These are phyloP conservation scores for Colletotrichum horii DNA, from an alignment of 2,329 filamentous ascomycete species.

Conservation along the genomic window DNA sequence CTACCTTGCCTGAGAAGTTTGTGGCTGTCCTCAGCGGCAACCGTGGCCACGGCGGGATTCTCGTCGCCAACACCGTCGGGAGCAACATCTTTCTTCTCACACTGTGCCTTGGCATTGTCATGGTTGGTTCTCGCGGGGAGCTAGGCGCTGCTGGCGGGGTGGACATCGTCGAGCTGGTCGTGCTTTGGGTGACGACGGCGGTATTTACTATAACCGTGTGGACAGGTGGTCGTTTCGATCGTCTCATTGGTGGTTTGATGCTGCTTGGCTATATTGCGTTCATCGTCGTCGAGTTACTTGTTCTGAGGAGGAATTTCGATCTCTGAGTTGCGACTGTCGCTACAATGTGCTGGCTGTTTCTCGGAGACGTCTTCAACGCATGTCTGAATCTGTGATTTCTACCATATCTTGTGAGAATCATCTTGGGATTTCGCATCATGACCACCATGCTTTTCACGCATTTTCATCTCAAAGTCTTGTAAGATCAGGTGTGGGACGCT, in stretches of 20 bases:
- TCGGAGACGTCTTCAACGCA: neutral
- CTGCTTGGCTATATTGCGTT: conserved; percentile 21
- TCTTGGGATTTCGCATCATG: neutral
- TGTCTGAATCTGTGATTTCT: neutral
- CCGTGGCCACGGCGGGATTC: conserved; percentile 51
- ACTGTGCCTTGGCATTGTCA: conserved; percentile 49
- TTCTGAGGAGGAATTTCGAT: neutral
- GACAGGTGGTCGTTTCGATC: conserved; percentile 14
- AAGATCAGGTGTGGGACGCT: neutral
- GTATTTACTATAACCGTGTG: conserved; percentile 24
- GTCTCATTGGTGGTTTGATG: conserved; percentile 20
- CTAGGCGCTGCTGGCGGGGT: conserved; percentile 16
- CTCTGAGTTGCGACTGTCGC: neutral
- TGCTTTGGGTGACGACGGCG: conserved; percentile 24
- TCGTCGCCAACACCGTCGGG: conserved; percentile 57
- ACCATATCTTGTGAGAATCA: neutral
- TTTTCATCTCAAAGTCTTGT: neutral
- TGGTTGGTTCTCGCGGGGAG: conserved; percentile 13
- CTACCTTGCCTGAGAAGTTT: conserved; percentile 59
- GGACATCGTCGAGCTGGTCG: conserved; percentile 15
- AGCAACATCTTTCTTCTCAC: conserved; percentile 61
- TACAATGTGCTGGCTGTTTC: neutral
- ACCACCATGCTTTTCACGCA: neutral
- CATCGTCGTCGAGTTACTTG: conserved; percentile 22
- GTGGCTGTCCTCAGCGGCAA: conserved; percentile 52